Percentiles rank a stretch among this genome's conserved stretches.
Evolutionary conservation across 345 rosid genomes (phyloP).

Genomic region (Zanthoxylum bungeanum): DNA sequence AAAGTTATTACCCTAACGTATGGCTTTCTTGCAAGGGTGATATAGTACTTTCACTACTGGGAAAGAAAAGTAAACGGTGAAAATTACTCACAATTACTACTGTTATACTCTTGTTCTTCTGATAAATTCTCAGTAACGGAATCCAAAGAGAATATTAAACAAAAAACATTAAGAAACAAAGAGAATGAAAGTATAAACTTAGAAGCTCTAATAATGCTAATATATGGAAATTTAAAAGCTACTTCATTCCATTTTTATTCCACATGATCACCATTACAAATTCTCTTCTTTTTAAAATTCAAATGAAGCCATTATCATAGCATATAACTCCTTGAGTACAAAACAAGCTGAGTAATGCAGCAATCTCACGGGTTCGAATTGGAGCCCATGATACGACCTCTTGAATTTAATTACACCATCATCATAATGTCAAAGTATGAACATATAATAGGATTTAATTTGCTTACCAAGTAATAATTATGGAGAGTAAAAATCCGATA

Average conservation of each 20-base stretch:
- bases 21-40: background rate
- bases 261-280: slow-evolving; percentile 7
- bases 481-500: too few relatives aligned
- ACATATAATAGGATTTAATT: background rate
- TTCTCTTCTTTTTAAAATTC: slow-evolving; percentile 15
- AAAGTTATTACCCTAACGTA: background rate
- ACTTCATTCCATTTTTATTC: background rate
- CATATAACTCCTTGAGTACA: slow-evolving; percentile 34
- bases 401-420: slow-evolving; percentile 24
- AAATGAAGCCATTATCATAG: background rate
- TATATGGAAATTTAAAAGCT: slow-evolving; percentile 4
- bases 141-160: slow-evolving; percentile 5
- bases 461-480: background rate
- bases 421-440: background rate
- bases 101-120: background rate
- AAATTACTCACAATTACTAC: background rate
- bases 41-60: background rate
- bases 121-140: background rate
- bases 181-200: background rate
- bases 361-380: too few relatives aligned
- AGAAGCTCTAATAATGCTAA: background rate
- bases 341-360: slow-evolving; percentile 16
- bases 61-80: background rate
- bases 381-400: too few relatives aligned
- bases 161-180: background rate